Conservation (phyloP, 345 rosid genomes). For the Melastoma malabathricum region DNA sequence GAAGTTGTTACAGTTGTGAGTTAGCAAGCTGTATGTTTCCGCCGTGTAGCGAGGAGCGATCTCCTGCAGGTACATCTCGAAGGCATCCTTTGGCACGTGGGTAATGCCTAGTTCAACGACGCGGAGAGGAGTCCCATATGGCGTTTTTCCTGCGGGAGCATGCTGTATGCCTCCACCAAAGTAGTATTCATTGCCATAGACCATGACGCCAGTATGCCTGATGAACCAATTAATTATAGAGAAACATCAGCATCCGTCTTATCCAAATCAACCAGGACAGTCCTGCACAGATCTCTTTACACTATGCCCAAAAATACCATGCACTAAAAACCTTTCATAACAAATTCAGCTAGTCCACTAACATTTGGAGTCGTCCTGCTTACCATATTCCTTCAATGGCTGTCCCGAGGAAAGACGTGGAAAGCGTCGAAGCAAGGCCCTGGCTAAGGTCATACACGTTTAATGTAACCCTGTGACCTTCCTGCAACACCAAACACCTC, state of each 20-base stretch:
- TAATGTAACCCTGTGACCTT: conserved; percentile 56
- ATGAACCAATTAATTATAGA: not conserved
- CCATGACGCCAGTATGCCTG: conserved; percentile 93
- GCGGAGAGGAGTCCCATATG: conserved; percentile 60
- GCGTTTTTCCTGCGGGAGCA: conserved; percentile 48
- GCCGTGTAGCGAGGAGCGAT: conserved; percentile 81
- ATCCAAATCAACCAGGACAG: not conserved
- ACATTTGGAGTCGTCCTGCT: conserved; percentile 20
- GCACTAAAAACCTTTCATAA: too few relatives aligned
- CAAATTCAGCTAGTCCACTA: not conserved
- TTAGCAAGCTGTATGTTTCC: conserved; percentile 61
- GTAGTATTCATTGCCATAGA: conserved; percentile 70
- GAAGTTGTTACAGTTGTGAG: conserved; percentile 92
- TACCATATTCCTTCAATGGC: conserved; percentile 88
- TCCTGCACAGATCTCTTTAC: not conserved
- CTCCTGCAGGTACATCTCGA: conserved; percentile 75
- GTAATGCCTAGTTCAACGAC: conserved; percentile 66
- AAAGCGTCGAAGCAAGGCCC: conserved; percentile 89
- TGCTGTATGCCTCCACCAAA: conserved; percentile 91
- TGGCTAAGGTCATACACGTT: conserved; percentile 85
- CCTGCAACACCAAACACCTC: conserved; percentile 33
- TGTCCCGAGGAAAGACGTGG: conserved; percentile 64
- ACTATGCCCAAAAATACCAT: not conserved
- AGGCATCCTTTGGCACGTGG: conserved; percentile 78
- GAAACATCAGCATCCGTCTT: not conserved